Evolutionary conservation across 1,284 basidiomycete genomes (phyloP).

Genomic region (Moesziomyces sp.): DNA sequence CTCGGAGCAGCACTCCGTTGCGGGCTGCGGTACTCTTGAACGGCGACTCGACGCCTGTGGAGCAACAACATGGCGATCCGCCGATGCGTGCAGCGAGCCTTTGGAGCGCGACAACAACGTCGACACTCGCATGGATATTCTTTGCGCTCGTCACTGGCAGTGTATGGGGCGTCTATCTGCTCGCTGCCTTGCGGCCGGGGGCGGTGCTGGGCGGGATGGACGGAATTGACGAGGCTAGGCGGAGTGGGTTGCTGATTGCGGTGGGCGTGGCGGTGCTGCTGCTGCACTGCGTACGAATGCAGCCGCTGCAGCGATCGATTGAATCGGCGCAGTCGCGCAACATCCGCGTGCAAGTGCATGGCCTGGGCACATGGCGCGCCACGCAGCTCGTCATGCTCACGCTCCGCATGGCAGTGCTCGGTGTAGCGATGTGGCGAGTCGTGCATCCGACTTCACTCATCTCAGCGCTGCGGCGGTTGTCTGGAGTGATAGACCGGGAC

Average conservation of each 20-base stretch:
- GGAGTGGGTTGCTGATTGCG: background rate
- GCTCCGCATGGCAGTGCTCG: constrained; percentile 1
- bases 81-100: background rate
- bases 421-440: background rate
- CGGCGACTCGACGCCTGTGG: background rate
- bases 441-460: background rate
- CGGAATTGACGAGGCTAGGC: no score
- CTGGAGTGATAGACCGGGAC: no score
- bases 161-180: constrained; percentile 11
- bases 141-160: constrained; percentile 9
- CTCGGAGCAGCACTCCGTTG: background rate
- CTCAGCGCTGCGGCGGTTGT: background rate
- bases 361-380: constrained; percentile 8
- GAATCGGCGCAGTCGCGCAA: constrained; percentile 16
- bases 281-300: background rate
- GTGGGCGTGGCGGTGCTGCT: constrained; percentile 9
- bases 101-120: constrained; percentile 4
- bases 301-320: constrained; percentile 22
- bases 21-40: no score
- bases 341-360: constrained; percentile 15
- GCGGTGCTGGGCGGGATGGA: background rate
- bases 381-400: constrained; percentile 8
- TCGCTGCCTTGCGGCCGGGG: background rate
- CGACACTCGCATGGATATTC: background rate
- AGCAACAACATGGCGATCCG: background rate